Evolutionary conservation across 306 rosid species (phyloP), one percentile per base, ranked within the genome.

Genomic region (Prunus fruticosa): DNA sequence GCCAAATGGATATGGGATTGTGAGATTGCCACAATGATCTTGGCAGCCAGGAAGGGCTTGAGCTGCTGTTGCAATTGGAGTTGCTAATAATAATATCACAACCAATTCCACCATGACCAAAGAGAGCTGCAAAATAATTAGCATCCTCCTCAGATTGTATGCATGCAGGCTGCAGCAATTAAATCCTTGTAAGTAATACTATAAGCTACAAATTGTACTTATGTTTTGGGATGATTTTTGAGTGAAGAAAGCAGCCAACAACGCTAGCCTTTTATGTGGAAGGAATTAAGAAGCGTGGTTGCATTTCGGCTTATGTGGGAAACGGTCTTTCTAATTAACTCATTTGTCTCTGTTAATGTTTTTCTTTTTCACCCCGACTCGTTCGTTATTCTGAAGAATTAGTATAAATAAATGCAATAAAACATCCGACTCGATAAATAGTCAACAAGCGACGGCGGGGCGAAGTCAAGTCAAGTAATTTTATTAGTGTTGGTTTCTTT

Each of bases 1-100:
- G 3, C 80, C 74, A 20, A 76, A 76, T 19, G 80, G 80, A 22
- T 54, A 67, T 6, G 74, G 74, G 6, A 76, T 56, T 3, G 71
- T 71, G 15, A 76, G 58, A 25, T 54, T 32, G 27, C 74, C 80
- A 28, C 80, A 76, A 14, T 9, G 20, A 25, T 8, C 13, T 0
- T n/a, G 41, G 60, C 74, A 76, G 23, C 67, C 65, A 23, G 72
- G 72, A 3, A 25, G 64, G 32, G 64, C 5, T 60, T 25, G 34
- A 60, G 64, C 64, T 60, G 64, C 12, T 4, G 64, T 25, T 60
- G 64, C 7, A 57, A 4, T 20, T 11, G 64, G 64, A 60, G 8
- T 5, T 25, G 3, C 64, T 34, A 34, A 34, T 23, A 60, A 14
- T 60, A 25, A 25, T 16, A 12, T 13, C 15, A 27, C 32, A 60